Conservation (phyloP, 106 monocot genomes). For the Hemerocallis citrina region DNA sequence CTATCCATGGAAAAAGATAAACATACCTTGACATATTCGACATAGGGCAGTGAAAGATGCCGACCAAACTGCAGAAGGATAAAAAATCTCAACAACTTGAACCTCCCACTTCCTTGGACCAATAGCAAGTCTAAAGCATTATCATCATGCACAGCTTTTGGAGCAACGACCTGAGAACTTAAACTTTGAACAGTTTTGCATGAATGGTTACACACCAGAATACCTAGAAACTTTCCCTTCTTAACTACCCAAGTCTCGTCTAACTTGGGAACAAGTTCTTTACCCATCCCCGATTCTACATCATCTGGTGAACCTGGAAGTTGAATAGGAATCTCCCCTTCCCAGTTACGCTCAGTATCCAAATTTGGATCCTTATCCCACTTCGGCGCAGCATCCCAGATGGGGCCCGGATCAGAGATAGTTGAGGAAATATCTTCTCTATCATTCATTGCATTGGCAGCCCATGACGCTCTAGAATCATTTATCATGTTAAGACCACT, state of each 20-base stretch:
- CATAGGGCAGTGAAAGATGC: constrained; percentile 72
- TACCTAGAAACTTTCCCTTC: constrained; percentile 59
- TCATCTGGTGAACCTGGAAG: constrained; percentile 41
- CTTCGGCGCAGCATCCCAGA: constrained; percentile 53
- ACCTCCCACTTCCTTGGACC: constrained; percentile 70
- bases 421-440: constrained; percentile 69
- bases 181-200: constrained; percentile 81
- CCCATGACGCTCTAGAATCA: constrained; percentile 61
- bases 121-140: constrained; percentile 56
- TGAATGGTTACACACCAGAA: constrained; percentile 76
- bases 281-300: constrained; percentile 20
- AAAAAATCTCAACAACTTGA: constrained; percentile 52
- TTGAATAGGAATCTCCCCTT: constrained; percentile 43
- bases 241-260: constrained; percentile 66
- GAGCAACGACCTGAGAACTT: constrained; percentile 76
- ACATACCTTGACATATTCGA: constrained; percentile 88
- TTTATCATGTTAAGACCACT: constrained; percentile 35
- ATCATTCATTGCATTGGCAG: constrained; percentile 26
- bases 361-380: constrained; percentile 48
- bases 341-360: constrained; percentile 39
- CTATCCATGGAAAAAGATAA: no score
- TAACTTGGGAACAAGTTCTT: constrained; percentile 32
- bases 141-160: constrained; percentile 66
- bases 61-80: constrained; percentile 51
- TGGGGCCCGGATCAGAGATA: constrained; percentile 56